Evolutionary conservation across 2,329 filamentous ascomycete genomes (phyloP).

Genomic region (Pseudogymnoascus sp.): DNA sequence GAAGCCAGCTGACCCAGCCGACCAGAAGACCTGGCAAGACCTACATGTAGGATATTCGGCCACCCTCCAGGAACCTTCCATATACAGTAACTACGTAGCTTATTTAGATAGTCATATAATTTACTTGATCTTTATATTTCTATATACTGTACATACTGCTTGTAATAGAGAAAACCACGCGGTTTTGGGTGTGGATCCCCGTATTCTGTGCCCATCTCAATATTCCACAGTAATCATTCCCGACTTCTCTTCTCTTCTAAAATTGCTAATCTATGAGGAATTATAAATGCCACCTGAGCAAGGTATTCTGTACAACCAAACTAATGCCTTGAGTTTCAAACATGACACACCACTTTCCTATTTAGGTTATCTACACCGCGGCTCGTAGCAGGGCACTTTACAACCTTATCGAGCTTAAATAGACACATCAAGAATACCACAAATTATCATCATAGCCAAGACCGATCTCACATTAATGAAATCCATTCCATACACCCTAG

Average conservation of each 20-base stretch:
- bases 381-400: not conserved
- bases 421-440: not conserved
- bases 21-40: not conserved
- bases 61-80: not conserved
- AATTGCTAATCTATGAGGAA: not conserved
- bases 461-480: not conserved
- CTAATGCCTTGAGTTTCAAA: not conserved
- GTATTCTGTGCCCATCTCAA: not conserved
- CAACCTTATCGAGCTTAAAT: not conserved
- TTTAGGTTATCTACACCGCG: not conserved
- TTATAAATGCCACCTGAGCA: not conserved
- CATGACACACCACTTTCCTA: not conserved
- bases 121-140: not conserved
- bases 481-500: too few relatives aligned
- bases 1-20: not conserved
- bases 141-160: not conserved
- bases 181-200: not conserved
- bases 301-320: not conserved
- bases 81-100: not conserved
- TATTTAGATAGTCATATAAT: not conserved
- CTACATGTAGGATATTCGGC: not conserved
- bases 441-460: not conserved
- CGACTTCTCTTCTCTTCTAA: not conserved
- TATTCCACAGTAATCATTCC: not conserved
- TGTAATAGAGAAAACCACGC: not conserved